Percentiles rank a stretch among this genome's conserved stretches.
These are phyloP conservation scores for Oryza coarctata DNA, from an alignment of 176 grass and related monocot species.

Conservation along the genomic window DNA sequence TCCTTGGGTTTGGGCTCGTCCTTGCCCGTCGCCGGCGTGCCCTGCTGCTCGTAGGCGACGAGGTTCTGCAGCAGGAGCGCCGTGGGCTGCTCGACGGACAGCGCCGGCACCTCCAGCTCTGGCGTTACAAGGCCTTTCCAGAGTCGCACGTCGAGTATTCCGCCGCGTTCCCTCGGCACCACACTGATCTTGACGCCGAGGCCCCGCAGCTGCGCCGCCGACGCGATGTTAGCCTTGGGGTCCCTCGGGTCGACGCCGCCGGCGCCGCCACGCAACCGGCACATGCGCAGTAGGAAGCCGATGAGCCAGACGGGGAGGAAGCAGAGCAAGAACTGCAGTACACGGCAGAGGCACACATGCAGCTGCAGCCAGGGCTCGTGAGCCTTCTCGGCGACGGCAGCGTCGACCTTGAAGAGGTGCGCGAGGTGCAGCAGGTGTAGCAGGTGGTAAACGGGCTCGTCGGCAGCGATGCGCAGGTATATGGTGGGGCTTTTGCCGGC, in stretches of 20 bases:
- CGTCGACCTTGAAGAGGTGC: neutral
- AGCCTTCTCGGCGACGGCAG: too few relatives aligned
- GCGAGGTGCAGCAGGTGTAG: neutral
- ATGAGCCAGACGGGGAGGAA: too few relatives aligned
- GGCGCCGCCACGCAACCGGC: too few relatives aligned
- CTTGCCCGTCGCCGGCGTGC: too few relatives aligned
- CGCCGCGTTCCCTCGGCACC: too few relatives aligned
- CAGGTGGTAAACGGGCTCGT: neutral
- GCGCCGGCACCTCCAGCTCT: neutral
- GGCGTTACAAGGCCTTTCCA: too few relatives aligned
- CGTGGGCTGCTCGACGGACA: neutral
- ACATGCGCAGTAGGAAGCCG: too few relatives aligned
- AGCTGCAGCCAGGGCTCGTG: too few relatives aligned
- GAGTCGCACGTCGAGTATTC: neutral
- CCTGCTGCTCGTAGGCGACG: neutral
- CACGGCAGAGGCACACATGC: too few relatives aligned
- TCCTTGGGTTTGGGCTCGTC: neutral
- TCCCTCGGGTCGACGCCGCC: too few relatives aligned
- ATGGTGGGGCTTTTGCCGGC: accelerated
- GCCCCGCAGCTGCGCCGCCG: neutral
- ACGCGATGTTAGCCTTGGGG: neutral
- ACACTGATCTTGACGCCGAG: neutral
- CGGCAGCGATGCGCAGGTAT: neutral
- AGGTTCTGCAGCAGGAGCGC: neutral
- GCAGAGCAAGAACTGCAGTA: too few relatives aligned